A percentile compares a stretch with the other conserved stretches of the same genome.
phyloP scores from a whole-genome alignment of 768 basidiomycete species.

The Artomyces pyxidatus region DNA sequence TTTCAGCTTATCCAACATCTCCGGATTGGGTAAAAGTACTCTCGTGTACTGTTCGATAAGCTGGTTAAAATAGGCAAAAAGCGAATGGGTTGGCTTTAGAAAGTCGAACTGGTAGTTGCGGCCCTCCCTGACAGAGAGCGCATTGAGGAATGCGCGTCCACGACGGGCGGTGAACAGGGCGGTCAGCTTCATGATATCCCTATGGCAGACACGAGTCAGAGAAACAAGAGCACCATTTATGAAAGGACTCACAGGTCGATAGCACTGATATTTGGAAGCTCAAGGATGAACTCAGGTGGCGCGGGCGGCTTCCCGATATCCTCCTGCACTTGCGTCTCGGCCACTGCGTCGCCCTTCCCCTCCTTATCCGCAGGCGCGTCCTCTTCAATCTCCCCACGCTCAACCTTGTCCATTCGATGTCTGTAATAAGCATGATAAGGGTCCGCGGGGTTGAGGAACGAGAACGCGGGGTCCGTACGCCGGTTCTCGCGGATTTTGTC shows the following conservation, averaged over 20 bases:
- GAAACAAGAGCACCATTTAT: background rate
- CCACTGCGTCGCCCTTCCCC: constrained; percentile 5
- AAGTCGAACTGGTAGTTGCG: constrained; percentile 99
- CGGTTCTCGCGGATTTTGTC: constrained; percentile 96
- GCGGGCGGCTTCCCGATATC: constrained; percentile 75
- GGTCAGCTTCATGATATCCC: constrained; percentile 93
- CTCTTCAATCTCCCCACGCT: constrained; percentile 66
- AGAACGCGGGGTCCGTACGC: constrained; percentile 95
- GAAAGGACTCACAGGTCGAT: constrained; percentile 75
- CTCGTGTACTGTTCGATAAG: constrained; percentile 95
- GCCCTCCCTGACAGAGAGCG: constrained; percentile 81
- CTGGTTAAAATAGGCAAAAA: constrained; percentile 95
- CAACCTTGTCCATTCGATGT: constrained; percentile 79
- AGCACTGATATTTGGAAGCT: constrained; percentile 78
- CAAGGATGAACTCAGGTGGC: constrained; percentile 72
- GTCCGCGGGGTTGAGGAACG: constrained; percentile 94
- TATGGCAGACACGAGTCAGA: constrained; percentile 23
- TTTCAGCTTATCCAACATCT: constrained; percentile 61
- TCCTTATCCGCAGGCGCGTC: constrained; percentile 28
- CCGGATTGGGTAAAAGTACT: constrained; percentile 77
- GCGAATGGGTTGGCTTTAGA: constrained; percentile 88
- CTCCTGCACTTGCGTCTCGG: constrained; percentile 19
- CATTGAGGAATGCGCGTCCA: constrained; percentile 78
- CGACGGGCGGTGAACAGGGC: constrained; percentile 92
- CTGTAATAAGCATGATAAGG: constrained; percentile 99